Conservation (phyloP, 768 basidiomycete species). For the Sarcodon sp. region DNA sequence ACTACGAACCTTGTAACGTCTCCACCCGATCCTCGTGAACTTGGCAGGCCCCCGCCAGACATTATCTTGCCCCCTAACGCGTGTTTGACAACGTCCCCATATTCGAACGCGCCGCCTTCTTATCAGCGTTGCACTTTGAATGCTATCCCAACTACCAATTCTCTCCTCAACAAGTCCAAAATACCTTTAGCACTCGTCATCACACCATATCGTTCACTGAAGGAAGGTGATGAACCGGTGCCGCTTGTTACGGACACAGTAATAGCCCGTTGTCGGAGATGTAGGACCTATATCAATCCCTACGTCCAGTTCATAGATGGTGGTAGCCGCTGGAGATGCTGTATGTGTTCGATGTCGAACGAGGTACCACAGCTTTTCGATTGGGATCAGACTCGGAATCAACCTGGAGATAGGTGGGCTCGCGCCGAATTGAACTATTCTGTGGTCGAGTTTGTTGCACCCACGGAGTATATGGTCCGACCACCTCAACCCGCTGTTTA, state of each 20-base stretch:
- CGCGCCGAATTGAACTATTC: conserved; percentile 88
- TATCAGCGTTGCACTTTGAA: conserved; percentile 91
- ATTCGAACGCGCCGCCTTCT: conserved; percentile 76
- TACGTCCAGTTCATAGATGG: conserved; percentile 98
- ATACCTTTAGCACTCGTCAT: conserved; percentile 82
- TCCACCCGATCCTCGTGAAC: conserved; percentile 82
- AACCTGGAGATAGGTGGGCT: conserved; percentile 91
- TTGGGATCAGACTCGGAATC: conserved; percentile 90
- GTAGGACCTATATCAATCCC: conserved; percentile 95
- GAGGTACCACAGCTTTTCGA: conserved; percentile 98
- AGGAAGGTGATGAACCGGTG: conserved; percentile 73
- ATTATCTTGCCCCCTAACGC: conserved; percentile 82
- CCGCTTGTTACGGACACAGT: conserved; percentile 90
- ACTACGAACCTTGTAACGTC: conserved; percentile 90
- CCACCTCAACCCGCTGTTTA: conserved; percentile 97
- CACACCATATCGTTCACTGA: conserved; percentile 80
- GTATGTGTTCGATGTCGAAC: conserved; percentile 97
- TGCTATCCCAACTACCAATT: conserved; percentile 84
- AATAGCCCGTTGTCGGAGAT: conserved; percentile 91
- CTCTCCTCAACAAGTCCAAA: conserved; percentile 80
- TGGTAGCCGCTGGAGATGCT: conserved; percentile 97
- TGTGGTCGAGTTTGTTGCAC: conserved; percentile 95
- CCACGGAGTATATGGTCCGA: conserved; percentile 99
- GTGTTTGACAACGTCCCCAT: conserved; percentile 63
- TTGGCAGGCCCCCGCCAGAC: conserved; percentile 74